These are phyloP conservation scores for Trichosporon sp. DNA, from an alignment of 1,284 basidiomycete genomes.

Conservation along the genomic window DNA sequence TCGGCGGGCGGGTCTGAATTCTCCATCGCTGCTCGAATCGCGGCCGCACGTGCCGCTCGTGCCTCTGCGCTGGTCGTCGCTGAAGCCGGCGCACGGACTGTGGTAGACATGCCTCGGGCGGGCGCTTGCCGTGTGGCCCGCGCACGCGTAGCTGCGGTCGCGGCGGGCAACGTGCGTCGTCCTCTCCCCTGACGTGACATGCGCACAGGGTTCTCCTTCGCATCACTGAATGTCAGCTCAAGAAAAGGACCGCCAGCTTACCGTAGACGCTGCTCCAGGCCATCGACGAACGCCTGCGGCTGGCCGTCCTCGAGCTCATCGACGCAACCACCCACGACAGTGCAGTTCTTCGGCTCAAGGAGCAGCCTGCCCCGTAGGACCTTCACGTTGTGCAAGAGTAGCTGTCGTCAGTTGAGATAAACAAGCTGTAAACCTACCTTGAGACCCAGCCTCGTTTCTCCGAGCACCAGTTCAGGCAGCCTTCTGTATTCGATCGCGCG, in stretches of 20 bases:
- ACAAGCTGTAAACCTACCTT: constrained; percentile 41
- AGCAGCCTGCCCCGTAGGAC: constrained; percentile 42
- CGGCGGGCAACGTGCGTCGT: not conserved
- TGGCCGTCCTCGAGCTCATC: constrained; percentile 48
- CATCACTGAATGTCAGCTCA: constrained; percentile 33
- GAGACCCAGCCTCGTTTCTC: constrained; percentile 51
- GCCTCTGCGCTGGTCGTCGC: not conserved
- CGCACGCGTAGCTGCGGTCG: not conserved
- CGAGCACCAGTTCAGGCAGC: constrained; percentile 43
- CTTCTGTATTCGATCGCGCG: constrained; percentile 53
- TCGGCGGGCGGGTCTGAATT: constrained; percentile 7
- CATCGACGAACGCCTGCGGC: constrained; percentile 40
- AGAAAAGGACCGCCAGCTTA: constrained; percentile 14
- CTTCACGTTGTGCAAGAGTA: constrained; percentile 48
- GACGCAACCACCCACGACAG: constrained; percentile 45
- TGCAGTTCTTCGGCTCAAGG: constrained; percentile 46
- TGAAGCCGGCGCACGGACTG: constrained; percentile 17
- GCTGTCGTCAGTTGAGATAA: constrained; percentile 32
- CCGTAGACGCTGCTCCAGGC: constrained; percentile 36
- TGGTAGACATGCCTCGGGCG: not conserved
- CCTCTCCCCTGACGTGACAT: not conserved
- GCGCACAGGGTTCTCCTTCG: constrained; percentile 21
- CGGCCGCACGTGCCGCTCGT: constrained; percentile 29
- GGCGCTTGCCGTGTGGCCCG: not conserved
- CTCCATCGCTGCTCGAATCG: constrained; percentile 25